These are phyloP conservation scores for Cetradonia linearis DNA, from an alignment of 495 filamentous ascomycete genomes.

Conservation along the genomic window DNA sequence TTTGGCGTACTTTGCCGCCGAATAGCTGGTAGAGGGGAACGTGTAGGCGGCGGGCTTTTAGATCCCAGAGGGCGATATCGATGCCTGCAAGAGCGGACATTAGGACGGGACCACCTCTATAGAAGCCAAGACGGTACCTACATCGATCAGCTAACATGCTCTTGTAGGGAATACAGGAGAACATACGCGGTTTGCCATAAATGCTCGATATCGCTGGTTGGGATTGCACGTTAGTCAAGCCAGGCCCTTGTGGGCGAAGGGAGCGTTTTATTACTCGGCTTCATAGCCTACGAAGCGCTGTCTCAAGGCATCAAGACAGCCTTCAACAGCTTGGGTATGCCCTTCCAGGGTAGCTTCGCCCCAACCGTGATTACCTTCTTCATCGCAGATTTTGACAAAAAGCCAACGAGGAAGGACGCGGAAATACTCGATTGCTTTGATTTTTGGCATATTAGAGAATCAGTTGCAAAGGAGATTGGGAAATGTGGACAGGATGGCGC, in stretches of 20 bases:
- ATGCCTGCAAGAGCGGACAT: constrained; percentile 73
- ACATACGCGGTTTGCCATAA: constrained; percentile 59
- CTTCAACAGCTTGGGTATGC: constrained; percentile 66
- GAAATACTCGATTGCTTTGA: constrained; percentile 63
- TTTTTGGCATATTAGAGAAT: constrained; percentile 48
- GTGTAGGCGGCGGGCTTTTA: constrained; percentile 51
- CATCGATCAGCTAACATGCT: not conserved
- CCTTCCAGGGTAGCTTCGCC: constrained; percentile 71
- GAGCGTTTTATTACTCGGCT: constrained; percentile 48
- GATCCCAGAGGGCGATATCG: constrained; percentile 76
- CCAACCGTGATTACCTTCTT: constrained; percentile 58
- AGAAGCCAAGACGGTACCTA: constrained; percentile 54
- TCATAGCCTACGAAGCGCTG: constrained; percentile 56
- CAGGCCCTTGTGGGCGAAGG: not conserved
- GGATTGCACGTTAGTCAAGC: constrained; percentile 15
- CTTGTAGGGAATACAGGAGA: not conserved
- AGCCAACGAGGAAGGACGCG: constrained; percentile 66
- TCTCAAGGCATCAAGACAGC: constrained; percentile 57
- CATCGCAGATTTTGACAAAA: constrained; percentile 66
- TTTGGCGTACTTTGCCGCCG: constrained; percentile 65
- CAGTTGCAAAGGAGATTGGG: not conserved
- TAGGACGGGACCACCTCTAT: constrained; percentile 74
- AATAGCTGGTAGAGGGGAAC: constrained; percentile 67
- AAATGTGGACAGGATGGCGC: not conserved
- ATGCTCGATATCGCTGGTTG: constrained; percentile 62